phyloP scores from a whole-genome alignment of 371 early-diverging fungal species.

The Smittium culicis region DNA sequence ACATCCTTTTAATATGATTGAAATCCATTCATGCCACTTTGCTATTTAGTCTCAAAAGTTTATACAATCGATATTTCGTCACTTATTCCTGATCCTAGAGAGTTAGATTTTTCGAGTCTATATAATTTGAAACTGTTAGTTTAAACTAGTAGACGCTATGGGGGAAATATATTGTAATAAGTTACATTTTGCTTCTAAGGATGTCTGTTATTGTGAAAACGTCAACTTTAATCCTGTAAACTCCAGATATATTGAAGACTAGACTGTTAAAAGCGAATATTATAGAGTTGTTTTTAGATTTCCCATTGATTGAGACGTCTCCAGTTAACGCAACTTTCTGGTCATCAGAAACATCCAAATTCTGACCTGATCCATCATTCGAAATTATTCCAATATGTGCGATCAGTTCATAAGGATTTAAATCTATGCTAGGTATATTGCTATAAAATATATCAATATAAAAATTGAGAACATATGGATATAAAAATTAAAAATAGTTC shows the following conservation, averaged over 20 bases:
- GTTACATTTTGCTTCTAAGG: not conserved
- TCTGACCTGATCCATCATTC: not conserved
- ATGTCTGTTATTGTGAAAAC: not conserved
- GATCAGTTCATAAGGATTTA: slow-evolving; percentile 2
- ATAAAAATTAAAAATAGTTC: not conserved
- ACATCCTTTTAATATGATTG: too few species aligned
- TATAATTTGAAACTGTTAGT: not conserved
- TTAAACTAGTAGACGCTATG: not conserved
- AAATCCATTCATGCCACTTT: too few species aligned
- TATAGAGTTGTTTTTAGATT: not conserved
- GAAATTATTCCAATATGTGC: not conserved
- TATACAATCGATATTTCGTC: not conserved
- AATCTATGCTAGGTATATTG: not conserved
- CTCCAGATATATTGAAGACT: not conserved
- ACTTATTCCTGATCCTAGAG: not conserved
- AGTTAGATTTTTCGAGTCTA: not conserved
- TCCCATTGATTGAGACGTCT: not conserved
- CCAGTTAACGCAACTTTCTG: not conserved
- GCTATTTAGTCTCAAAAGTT: not conserved
- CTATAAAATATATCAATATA: not conserved
- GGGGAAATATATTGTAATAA: not conserved
- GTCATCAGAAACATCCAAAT: not conserved
- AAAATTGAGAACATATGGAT: not conserved
- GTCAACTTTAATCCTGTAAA: not conserved
- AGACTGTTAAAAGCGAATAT: not conserved